Conservation (phyloP, 1,284 basidiomycete species). For the Melampsora americana region DNA sequence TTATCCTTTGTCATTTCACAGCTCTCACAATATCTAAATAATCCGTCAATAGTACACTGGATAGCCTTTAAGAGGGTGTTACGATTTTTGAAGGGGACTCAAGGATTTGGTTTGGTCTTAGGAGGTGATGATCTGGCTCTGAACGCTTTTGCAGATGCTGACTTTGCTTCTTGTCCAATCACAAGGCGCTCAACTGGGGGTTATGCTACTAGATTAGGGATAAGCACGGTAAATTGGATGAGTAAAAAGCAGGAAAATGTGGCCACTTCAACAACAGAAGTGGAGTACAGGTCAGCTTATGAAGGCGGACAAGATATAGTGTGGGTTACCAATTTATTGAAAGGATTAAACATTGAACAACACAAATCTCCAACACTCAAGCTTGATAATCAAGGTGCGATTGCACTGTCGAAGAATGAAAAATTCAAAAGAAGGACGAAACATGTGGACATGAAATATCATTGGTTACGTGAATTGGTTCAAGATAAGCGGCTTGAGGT, state of each 20-base stretch:
- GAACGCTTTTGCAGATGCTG: neutral
- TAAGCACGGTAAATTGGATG: no score
- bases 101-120: no score
- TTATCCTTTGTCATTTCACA: conserved; percentile 8
- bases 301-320: no score
- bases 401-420: neutral
- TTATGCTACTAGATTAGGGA: no score
- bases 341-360: neutral
- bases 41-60: conserved; percentile 17
- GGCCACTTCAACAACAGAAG: no score
- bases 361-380: neutral
- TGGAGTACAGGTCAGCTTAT: no score
- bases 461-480: no score
- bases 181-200: no score
- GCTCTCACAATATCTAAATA: conserved; percentile 7
- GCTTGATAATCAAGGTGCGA: conserved; percentile 1
- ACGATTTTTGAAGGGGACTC: conserved; percentile 2
- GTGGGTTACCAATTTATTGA: neutral
- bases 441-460: conserved; percentile 13
- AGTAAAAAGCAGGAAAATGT: no score
- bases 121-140: neutral
- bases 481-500: neutral
- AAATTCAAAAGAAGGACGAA: neutral
- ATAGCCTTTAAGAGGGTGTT: conserved; percentile 3
- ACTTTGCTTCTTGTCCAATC: no score